Evolutionary conservation across 352 stramenopile genomes (phyloP), one percentile per base, ranked within the genome.

Genomic region (Discostella stelligera): DNA sequence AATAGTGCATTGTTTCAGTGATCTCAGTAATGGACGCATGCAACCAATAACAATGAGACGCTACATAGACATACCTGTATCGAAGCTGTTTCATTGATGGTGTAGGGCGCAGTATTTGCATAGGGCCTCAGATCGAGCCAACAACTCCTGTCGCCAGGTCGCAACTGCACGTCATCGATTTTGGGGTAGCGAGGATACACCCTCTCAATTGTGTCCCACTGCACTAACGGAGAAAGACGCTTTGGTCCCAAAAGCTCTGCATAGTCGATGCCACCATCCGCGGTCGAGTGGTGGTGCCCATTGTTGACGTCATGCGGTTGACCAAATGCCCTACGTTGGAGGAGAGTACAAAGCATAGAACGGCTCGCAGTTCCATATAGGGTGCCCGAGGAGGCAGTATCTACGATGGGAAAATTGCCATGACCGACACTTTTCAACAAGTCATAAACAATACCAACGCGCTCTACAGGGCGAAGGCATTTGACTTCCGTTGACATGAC

Each of bases 41-140:
- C 4, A 41, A 60, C 37, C 8, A 73, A 53, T 48, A 25, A 56
- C 16, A 39, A 20, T 27, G 3, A 56, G 23, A 25, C 21, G 23
- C 9, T 37, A 50, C 21, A 49, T 59, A 14, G 61, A 59, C 25
- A n/a, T 54, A 80, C 71, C 63, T 79, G 71, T 67, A 98, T 97
- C 3, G 95, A 97, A 1, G 95, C 94, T 62, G 96, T 96, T 72
- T 98, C 95, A 65, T 98, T 96, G 32, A 99, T 95, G 50, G 95
- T 93, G 70, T 98, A 98, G 60, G 96, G 95, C 41, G 96, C 97
- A 62, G 97, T 96, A 89, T 98, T 98, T 64, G 98, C 97, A 86
- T 98, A 98, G 0, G 97, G 96, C 52, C 96, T 94, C 27, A 99
- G 86, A 78, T 99, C 95, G 37, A 98, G 88, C 93, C 94, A 98